Evolutionary conservation across 768 basidiomycete species (phyloP), one percentile per base, ranked within the genome.

Genomic region (Phlebiopsis flavidoalba): DNA sequence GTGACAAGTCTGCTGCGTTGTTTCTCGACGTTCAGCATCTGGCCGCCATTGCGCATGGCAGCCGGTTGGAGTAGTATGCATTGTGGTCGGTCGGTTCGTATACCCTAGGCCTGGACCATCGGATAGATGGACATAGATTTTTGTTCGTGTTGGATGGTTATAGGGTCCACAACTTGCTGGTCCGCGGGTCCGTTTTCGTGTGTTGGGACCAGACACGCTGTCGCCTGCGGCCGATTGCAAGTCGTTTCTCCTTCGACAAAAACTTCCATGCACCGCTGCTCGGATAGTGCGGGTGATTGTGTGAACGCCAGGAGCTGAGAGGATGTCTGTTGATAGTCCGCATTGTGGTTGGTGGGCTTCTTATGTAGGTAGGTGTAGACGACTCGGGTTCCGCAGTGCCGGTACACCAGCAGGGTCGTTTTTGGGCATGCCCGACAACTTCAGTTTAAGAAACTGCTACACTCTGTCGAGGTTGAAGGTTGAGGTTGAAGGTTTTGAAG

Each of bases 1-100:
- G 76, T 78, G 46, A 80, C 72, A 63, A 82, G 78, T 60, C 86
- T 77, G n/a, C 63, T 79, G 77, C 11, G 82, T 79, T 67, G n/a
- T 81, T 80, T 58, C 83, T 73, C 22, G 76, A n/a, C 72, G 19
- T 74, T 75, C 14, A 77, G 78, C 47, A 75, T 73, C n/a, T n/a
- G 10, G 72, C 71, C 53, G 78, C n/a, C 75, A 60, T 72, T 79
- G 26, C 84, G 82, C 26, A 79, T 66, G 5, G 85, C 85, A 55
- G 82, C 76, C 31, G 79, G n/a, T n/a, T 76, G 71, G n/a, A 86
- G 72, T 31, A 80, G 71, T 31, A 73, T 61, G 60, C 77, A 79
- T 17, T 43, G 40, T 31, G 26, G 26, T 31, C n/a, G 26, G 26
- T 10, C n/a, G n/a, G 57, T 51, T 22, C 53, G 36, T 2, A 22